These are phyloP conservation scores for Psophocarpus tetragonolobus DNA, from an alignment of 306 rosid species.

Conservation along the genomic window DNA sequence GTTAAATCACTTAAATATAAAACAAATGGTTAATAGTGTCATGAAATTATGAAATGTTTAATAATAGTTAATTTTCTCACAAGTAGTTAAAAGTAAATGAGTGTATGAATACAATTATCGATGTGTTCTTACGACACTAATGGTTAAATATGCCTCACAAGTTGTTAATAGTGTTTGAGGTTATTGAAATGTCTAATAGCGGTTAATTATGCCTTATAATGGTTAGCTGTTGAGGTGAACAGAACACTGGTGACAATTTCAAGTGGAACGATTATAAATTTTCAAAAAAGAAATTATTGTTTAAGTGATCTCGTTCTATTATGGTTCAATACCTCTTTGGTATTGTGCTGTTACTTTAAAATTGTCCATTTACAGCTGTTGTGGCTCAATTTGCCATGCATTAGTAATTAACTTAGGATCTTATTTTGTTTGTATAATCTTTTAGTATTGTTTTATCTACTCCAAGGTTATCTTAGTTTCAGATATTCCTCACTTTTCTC, in stretches of 20 bases:
- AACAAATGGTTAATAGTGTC: not conserved
- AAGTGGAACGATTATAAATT: not conserved
- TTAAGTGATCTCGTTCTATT: not conserved
- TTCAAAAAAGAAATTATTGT: not conserved
- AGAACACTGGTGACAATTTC: not conserved
- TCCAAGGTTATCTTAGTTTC: conserved; percentile 27
- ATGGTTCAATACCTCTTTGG: conserved; percentile 15
- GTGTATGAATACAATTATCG: not conserved
- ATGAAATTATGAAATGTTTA: not conserved
- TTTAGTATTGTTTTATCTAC: conserved; percentile 21
- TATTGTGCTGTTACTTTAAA: conserved; percentile 16
- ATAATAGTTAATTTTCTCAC: not conserved
- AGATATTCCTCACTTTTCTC: not conserved
- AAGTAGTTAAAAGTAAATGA: not conserved
- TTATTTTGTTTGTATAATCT: conserved; percentile 4
- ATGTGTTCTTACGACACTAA: not conserved
- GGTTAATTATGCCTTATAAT: not conserved
- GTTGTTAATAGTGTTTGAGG: not conserved
- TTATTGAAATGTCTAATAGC: not conserved
- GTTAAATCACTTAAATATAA: not conserved
- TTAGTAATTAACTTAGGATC: conserved; percentile 9
- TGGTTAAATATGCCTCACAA: not conserved
- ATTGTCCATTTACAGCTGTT: conserved; percentile 16
- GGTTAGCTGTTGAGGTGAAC: not conserved
- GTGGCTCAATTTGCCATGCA: conserved; percentile 23